A percentile compares a stretch with the other conserved stretches of the same genome.
Conservation (phyloP, 179 eudicot genomes). For the Silene coronaria region DNA sequence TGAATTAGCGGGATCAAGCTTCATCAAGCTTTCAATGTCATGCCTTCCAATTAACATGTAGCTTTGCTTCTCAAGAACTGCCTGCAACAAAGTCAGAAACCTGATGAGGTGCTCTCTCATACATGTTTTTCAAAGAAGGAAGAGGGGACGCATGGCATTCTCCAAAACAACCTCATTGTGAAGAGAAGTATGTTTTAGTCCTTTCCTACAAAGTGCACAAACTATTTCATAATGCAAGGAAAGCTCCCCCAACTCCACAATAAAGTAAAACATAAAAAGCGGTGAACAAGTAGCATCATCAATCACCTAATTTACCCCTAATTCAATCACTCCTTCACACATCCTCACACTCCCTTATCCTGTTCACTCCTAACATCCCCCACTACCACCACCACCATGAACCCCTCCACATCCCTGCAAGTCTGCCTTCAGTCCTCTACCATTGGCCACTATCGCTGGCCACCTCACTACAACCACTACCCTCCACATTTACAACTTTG, state of each 20-base stretch:
- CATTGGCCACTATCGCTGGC: too few relatives aligned
- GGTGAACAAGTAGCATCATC: too few relatives aligned
- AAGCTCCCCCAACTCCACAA: neutral
- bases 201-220: neutral
- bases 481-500: too few relatives aligned
- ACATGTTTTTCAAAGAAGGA: neutral
- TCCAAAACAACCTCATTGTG: slow-evolving; percentile 3
- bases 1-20: slow-evolving; percentile 81
- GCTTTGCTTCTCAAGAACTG: slow-evolving; percentile 98
- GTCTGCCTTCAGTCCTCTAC: too few relatives aligned
- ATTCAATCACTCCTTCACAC: too few relatives aligned
- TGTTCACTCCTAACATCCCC: too few relatives aligned
- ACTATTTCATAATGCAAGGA: neutral
- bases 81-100: slow-evolving; percentile 46
- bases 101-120: neutral
- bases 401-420: too few relatives aligned
- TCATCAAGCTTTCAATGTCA: slow-evolving; percentile 85
- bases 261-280: neutral
- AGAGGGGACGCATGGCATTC: neutral
- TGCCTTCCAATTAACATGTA: slow-evolving; percentile 98
- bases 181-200: slow-evolving; percentile 12
- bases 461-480: too few relatives aligned
- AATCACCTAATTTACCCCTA: too few relatives aligned
- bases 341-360: too few relatives aligned
- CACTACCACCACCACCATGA: too few relatives aligned